These are phyloP conservation scores for Thielaviopsis ethacetica DNA, from an alignment of 2,329 filamentous ascomycete genomes.

Conservation along the genomic window DNA sequence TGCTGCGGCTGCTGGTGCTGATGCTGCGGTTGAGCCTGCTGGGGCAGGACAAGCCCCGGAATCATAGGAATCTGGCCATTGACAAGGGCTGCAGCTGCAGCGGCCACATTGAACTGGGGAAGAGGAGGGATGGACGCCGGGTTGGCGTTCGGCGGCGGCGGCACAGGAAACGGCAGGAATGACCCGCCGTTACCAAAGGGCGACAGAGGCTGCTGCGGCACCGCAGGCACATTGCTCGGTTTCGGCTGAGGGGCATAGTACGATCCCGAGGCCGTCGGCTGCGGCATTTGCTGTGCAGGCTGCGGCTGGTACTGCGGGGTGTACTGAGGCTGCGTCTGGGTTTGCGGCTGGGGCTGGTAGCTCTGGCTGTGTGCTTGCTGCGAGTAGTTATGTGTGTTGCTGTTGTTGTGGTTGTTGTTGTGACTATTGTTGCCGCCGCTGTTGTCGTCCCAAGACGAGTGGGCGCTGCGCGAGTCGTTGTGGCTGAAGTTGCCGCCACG, in stretches of 20 bases:
- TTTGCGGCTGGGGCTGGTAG: not conserved
- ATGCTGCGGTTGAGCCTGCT: not conserved
- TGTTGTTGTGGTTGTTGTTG: not conserved
- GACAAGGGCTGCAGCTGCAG: not conserved
- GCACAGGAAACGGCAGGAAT: slow-evolving; percentile 1
- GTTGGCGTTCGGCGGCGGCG: slow-evolving; percentile 6
- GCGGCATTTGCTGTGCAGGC: not conserved
- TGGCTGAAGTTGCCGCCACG: slow-evolving; percentile 19
- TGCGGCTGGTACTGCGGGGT: not conserved
- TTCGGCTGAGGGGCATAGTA: not conserved
- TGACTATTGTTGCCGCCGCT: not conserved
- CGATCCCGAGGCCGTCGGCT: not conserved
- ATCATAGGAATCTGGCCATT: not conserved
- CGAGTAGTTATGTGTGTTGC: not conserved
- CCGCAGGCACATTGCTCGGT: not conserved
- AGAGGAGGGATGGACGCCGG: slow-evolving; percentile 1
- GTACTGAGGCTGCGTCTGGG: not conserved
- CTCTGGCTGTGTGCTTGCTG: not conserved
- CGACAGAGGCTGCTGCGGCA: not conserved
- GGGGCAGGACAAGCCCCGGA: not conserved
- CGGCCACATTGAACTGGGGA: not conserved
- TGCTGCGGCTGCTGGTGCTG: not conserved
- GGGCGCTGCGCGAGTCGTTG: not conserved
- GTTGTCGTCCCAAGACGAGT: not conserved
- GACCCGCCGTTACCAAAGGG: not conserved